These are phyloP conservation scores for Abrus pulchellus DNA, from an alignment of 306 rosid species.

Conservation along the genomic window DNA sequence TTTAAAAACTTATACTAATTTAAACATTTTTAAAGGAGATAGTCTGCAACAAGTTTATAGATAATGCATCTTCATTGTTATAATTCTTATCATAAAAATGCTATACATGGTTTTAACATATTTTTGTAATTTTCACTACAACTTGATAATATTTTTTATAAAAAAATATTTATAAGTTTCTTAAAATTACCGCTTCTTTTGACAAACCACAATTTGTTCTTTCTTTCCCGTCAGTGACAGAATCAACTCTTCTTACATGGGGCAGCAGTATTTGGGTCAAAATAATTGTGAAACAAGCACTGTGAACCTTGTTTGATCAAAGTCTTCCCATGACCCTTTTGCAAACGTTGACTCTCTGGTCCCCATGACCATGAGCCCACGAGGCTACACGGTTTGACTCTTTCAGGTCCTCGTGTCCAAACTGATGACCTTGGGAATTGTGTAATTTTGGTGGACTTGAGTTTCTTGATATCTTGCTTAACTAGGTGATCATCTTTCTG, in stretches of 20 bases:
- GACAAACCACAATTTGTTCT: neutral
- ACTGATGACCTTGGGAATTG: neutral
- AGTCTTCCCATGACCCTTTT: neutral
- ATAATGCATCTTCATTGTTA: too few species aligned
- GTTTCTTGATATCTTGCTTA: neutral
- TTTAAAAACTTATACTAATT: too few species aligned
- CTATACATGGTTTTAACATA: too few species aligned
- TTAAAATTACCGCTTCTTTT: too few species aligned
- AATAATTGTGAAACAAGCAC: neutral
- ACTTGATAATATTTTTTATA: too few species aligned
- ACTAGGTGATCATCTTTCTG: too few species aligned
- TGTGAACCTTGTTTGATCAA: neutral
- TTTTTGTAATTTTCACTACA: too few species aligned
- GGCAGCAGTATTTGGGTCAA: neutral
- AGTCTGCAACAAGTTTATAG: too few species aligned
- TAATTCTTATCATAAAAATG: too few species aligned
- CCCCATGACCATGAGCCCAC: neutral
- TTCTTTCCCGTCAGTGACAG: neutral
- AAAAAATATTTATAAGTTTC: too few species aligned
- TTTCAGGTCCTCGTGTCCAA: neutral
- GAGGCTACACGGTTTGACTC: neutral
- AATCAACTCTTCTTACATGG: neutral
- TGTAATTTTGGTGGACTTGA: neutral
- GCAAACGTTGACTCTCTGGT: neutral
- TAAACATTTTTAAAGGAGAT: too few species aligned